Evolutionary conservation across 2,329 filamentous ascomycete genomes (phyloP), one percentile per base, ranked within the genome.

Genomic region (Sphaerulina populicola): DNA sequence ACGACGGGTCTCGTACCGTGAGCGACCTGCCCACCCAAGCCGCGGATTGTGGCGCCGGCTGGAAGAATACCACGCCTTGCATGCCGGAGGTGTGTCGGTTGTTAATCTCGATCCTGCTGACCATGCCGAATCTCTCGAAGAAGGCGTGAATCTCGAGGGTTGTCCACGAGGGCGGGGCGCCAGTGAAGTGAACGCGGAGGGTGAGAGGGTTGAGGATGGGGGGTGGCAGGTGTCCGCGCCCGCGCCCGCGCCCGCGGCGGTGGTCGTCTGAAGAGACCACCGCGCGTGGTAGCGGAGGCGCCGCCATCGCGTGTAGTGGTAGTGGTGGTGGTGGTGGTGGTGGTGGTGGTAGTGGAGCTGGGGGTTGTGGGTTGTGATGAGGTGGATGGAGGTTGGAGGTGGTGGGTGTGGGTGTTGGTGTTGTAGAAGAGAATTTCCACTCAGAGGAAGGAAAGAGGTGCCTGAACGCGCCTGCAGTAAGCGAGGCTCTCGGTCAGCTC

Each of bases 141-240:
- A 51, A 50, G 11, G 52, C 36, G 47, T 62, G 58, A 9, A 64
- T 37, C 10, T 63, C 55, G 21, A 42, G 47, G 1, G 60, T 62
- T 4, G 53, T 56, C 55, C 56, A 63, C 1, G 36, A 35, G 1
- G 8, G 21, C 1, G 63, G 63, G 14, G 62, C 39, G n/a, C 39
- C 40, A 0, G 14, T 29, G 3, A 62, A 45, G 27, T 45, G 35
- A 33, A 60, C 49, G n/a, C 46, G 44, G 5, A 60, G 38, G 23
- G 56, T 56, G 6, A 56, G 46, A 3, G 51, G 46, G 18, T 58
- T 58, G 36, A 29, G 30, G 8, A 18, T 27, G 2, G 30, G 8
- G 10, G 39, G 33, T 40, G 41, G 31, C 12, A 36, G 41, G 12
- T 30, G 37, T 11, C 29, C 30, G 4, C 5, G 23, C 23, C 23